Evolutionary conservation across 345 rosid genomes (phyloP).

Genomic region (Salix dunnii): DNA sequence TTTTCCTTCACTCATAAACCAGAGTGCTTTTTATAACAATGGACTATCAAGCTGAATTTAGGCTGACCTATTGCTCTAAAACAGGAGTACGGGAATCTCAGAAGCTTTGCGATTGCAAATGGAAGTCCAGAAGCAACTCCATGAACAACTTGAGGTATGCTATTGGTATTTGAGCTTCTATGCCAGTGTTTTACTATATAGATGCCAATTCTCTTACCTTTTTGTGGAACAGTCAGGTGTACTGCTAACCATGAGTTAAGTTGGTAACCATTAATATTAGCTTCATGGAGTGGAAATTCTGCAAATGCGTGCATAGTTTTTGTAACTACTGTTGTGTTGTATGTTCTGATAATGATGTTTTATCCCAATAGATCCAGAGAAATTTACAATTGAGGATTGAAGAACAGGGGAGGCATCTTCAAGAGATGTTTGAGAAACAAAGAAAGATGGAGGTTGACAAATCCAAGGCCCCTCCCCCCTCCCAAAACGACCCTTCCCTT

Average conservation of each 20-base stretch:
- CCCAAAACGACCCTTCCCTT: slow-evolving; percentile 26
- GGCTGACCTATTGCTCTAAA: not conserved
- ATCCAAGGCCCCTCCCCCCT: slow-evolving; percentile 31
- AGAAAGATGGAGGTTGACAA: slow-evolving; percentile 36
- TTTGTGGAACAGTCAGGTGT: not conserved
- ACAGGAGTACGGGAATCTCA: slow-evolving; percentile 59
- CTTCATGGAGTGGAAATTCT: not conserved
- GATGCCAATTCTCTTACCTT: not conserved
- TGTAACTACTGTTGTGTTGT: not conserved
- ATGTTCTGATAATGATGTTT: not conserved
- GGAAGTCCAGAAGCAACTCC: slow-evolving; percentile 92
- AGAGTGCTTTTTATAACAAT: not conserved
- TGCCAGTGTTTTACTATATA: not conserved
- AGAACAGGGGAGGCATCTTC: slow-evolving; percentile 72
- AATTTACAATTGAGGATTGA: slow-evolving; percentile 69
- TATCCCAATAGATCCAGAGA: slow-evolving; percentile 67
- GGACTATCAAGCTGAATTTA: slow-evolving; percentile 7
- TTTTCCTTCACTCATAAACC: not conserved
- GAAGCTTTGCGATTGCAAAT: slow-evolving; percentile 87
- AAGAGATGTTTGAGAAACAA: slow-evolving; percentile 63
- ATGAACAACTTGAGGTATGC: slow-evolving; percentile 91
- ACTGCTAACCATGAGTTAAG: not conserved
- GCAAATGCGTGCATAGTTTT: not conserved
- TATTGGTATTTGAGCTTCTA: slow-evolving; percentile 11
- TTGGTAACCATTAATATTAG: not conserved